These are phyloP conservation scores for Casuarina equisetifolia DNA, from an alignment of 306 rosid species.

Conservation along the genomic window DNA sequence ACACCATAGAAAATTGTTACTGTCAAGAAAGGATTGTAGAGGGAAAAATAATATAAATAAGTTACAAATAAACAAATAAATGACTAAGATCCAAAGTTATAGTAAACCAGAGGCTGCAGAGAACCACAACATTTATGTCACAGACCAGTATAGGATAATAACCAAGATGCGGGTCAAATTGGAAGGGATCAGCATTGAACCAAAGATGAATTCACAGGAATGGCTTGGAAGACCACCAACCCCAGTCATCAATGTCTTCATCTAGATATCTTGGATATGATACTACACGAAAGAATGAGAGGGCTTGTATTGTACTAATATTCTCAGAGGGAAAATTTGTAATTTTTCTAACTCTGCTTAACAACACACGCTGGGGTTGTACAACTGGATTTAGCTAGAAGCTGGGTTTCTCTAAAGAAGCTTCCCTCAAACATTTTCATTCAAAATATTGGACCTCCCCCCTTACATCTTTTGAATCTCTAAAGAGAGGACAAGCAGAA, in stretches of 20 bases:
- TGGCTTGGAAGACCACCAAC: not conserved
- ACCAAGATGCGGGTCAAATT: constrained; percentile 2
- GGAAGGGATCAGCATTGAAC: constrained; percentile 10
- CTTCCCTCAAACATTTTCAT: too few species aligned
- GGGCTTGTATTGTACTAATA: too few species aligned
- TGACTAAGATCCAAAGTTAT: not conserved
- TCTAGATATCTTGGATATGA: not conserved
- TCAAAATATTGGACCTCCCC: not conserved
- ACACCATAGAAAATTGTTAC: constrained; percentile 29
- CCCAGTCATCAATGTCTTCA: not conserved
- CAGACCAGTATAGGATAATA: constrained; percentile 17
- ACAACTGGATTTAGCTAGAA: too few species aligned
- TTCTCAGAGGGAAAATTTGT: too few species aligned
- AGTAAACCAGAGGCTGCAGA: constrained; percentile 8
- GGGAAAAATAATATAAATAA: constrained; percentile 20
- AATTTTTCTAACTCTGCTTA: too few species aligned
- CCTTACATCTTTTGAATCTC: not conserved
- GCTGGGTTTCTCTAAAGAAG: too few species aligned
- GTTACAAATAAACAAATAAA: not conserved
- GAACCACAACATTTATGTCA: constrained; percentile 1
- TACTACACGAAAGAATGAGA: too few species aligned
- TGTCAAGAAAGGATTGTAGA: constrained; percentile 20
- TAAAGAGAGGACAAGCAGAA: not conserved
- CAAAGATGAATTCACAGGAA: not conserved
- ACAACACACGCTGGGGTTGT: too few species aligned